Evolutionary conservation across 495 filamentous ascomycete species (phyloP), one percentile per base, ranked within the genome.

Genomic region (Neurospora sp.): DNA sequence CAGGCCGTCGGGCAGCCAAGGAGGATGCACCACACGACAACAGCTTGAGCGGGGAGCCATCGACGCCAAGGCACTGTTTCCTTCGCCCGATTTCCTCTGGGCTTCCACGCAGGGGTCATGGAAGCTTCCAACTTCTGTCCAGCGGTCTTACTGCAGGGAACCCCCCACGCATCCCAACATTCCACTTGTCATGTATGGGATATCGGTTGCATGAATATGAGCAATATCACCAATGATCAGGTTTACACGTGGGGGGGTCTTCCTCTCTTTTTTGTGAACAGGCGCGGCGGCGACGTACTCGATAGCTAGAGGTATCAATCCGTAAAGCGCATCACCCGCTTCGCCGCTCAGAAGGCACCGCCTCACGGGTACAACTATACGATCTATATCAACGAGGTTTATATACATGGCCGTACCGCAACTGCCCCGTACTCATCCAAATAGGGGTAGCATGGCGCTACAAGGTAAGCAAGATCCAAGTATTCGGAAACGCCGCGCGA

Each of bases 31-130:
- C 53, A 61, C 27, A 61, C 27, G 53, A 35, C 53, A 61, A 66
- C 53, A 35, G 27, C 53, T 66, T 37, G 53, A 35, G 12, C 53
- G 27, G 53, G 70, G 73, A 59, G 48, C 66, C 53, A 71, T 14
- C 46, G 72, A 18, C 46, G 74, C 78, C 76, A 80, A 76, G 73
- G 61, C 44, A 39, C 66, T 68, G 22, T 68, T 40, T 66, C 40
- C 22, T 46, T 69, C 38, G 40, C 18, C 44, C 20, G 37, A 40
- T 61, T 7, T 31, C 76, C 69, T 39, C 59, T 16, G 46, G 35
- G 72, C 73, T 79, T 79, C 75, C 59, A 75, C 68, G 72, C 76
- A 75, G 73, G 76, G 73, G 61, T 75, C 41, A 70, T 71, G 70
- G 75, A 75, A 76, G 73, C 70, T 70, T 71, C 71, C 53, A 61